Evolutionary conservation across 371 early-diverging fungal species (phyloP), one percentile per base, ranked within the genome.

Genomic region (Dentiscutata heterogama): DNA sequence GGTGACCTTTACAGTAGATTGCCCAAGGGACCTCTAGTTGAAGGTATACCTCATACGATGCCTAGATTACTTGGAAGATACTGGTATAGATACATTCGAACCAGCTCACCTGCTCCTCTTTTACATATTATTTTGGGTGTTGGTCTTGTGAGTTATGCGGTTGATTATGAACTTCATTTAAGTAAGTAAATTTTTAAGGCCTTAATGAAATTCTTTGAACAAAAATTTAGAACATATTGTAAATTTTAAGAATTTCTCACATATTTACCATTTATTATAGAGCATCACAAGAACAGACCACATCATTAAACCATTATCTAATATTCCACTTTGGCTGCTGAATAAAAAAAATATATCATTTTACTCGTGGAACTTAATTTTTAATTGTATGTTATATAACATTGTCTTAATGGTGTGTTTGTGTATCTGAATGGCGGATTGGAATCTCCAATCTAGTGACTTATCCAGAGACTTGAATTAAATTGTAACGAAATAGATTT

Each of bases 161-260:
- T 91, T 61, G 89, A 89, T 81, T 90, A 91, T 83, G 86, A 89
- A 85, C 87, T 88, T 86, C 91, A 91, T 86, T 87, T 89, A 86
- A 89, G 89, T 71, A 71, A 50, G 50, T 46, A 50, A 16, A 6
- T 4, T 29, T 64, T 61, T n/a, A 35, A 7, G 46, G 5, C 10
- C 7, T 10, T 10, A 46, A 46, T 11, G 10, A 46, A 39, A 46
- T 46, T 46, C 46, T 58, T 58, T 58, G 58, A 56, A 18, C 5
- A 5, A 46, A 10, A 16, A 25, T n/a, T n/a, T 64, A 46, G 11
- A 71, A 25, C 8, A 22, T 13, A 46, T 13, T 14, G 1, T 71
- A 10, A 46, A 20, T 25, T 46, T 46, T 14, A 16, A 2, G 11
- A 14, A 46, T 71, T 18, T 25, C 50, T n/a, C 13, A 50, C 4